A percentile compares a stretch with the other conserved stretches of the same genome.
These are phyloP conservation scores for Hypericum perforatum DNA, from an alignment of 345 rosid species.

Conservation along the genomic window DNA sequence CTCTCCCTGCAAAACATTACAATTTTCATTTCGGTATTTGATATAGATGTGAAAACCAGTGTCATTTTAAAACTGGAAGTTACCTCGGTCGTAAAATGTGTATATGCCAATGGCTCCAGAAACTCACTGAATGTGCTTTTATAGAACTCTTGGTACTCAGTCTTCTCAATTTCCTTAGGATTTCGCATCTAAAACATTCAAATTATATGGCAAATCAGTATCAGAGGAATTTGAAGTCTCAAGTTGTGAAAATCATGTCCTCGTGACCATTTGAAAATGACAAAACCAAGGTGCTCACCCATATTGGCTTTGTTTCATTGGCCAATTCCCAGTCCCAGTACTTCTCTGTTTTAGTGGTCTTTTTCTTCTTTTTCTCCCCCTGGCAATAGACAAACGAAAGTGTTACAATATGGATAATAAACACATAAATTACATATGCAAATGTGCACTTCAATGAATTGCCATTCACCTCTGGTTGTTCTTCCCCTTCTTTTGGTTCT, in stretches of 20 bases:
- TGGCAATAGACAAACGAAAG: conserved; percentile 16
- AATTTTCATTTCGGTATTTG: conserved; percentile 4
- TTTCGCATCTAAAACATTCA: conserved; percentile 56
- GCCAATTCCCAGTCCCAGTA: conserved; percentile 98
- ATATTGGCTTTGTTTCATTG: conserved; percentile 88
- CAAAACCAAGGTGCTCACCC: conserved; percentile 42
- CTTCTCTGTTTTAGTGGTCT: conserved; percentile 84
- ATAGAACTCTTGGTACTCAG: conserved; percentile 81
- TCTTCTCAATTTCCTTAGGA: conserved; percentile 70
- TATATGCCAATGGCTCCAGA: conserved; percentile 78
- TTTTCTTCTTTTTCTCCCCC: conserved; percentile 78
- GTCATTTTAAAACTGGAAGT: not conserved
- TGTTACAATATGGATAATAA: not conserved
- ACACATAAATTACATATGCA: not conserved
- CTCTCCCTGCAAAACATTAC: conserved; percentile 57
- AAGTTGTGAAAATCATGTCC: not conserved
- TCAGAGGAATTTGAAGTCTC: not conserved
- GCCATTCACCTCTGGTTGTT: conserved; percentile 53
- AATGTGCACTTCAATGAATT: not conserved
- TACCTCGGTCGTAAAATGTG: conserved; percentile 94
- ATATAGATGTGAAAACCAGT: not conserved
- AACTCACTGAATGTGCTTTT: conserved; percentile 88
- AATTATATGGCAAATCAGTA: not conserved
- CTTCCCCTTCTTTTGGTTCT: conserved; percentile 71
- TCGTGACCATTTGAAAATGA: not conserved